phyloP scores from a whole-genome alignment of 1,139 yeast species.

The Candida freyschussii region DNA sequence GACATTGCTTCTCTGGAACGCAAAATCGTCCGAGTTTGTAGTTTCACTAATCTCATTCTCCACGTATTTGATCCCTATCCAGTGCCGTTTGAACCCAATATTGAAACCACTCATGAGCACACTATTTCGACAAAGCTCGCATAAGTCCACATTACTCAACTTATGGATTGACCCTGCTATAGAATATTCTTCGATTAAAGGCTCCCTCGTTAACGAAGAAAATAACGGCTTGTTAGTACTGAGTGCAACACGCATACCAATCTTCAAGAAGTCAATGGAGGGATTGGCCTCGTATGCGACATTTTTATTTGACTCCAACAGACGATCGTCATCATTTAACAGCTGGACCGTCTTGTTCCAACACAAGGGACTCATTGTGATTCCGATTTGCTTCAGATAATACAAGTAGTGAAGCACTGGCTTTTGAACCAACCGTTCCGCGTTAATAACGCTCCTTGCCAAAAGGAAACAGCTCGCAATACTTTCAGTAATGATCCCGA shows the following conservation, averaged over 20 bases:
- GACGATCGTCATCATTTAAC: conserved; percentile 21
- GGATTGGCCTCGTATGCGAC: conserved; percentile 22
- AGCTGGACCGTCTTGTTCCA: conserved; percentile 24
- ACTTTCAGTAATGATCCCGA: conserved; percentile 23
- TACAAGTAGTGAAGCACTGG: conserved; percentile 23
- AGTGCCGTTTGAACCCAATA: conserved; percentile 20
- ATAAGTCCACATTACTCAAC: conserved; percentile 21
- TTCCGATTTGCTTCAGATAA: conserved; percentile 25
- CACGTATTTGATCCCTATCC: conserved; percentile 24
- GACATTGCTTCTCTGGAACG: conserved; percentile 24
- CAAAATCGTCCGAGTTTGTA: conserved; percentile 20
- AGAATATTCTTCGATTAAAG: conserved; percentile 25
- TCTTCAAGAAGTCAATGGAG: conserved; percentile 20
- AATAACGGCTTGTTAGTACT: conserved; percentile 24
- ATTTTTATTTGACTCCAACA: conserved; percentile 5
- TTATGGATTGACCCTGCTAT: conserved; percentile 24
- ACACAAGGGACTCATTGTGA: conserved; percentile 26
- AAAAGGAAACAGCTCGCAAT: conserved; percentile 21
- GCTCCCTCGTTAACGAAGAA: conserved; percentile 23
- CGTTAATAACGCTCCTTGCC: conserved; percentile 21
- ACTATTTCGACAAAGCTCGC: conserved; percentile 24
- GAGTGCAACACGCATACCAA: conserved; percentile 21
- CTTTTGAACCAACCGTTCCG: conserved; percentile 20
- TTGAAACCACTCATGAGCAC: conserved; percentile 25
- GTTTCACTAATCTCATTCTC: conserved; percentile 5